Evolutionary conservation across 75 land plant genomes (phyloP).

Genomic region (Chamaecyparis obtusa): DNA sequence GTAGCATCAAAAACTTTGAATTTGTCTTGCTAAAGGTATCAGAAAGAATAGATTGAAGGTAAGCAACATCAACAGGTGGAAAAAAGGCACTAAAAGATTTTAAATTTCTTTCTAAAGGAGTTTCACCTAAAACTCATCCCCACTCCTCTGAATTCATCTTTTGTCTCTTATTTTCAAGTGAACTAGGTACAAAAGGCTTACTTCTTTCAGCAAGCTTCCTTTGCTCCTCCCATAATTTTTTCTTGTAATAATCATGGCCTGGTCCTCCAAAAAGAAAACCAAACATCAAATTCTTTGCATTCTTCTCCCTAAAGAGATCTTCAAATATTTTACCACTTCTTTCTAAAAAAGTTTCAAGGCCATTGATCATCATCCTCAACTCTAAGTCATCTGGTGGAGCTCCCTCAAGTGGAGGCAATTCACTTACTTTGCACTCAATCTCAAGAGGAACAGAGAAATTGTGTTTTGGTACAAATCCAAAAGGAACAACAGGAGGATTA

Average conservation of each 20-base stretch:
- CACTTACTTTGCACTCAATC: constrained; percentile 16
- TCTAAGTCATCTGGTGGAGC: constrained; percentile 74
- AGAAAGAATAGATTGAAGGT: constrained; percentile 37
- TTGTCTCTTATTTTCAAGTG: neutral
- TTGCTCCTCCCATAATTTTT: constrained; percentile 88
- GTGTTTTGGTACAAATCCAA: constrained; percentile 61
- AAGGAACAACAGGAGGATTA: constrained; percentile 76
- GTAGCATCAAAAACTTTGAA: constrained; percentile 6
- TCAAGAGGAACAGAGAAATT: constrained; percentile 60
- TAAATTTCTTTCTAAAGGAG: constrained; percentile 29
- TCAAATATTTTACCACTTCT: constrained; percentile 86
- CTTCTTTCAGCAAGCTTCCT: constrained; percentile 47
- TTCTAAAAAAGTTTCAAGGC: constrained; percentile 82
- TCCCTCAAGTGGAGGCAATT: constrained; percentile 62
- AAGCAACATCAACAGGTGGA: constrained; percentile 31
- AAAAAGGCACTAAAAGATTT: neutral
- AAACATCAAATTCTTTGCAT: constrained; percentile 73
- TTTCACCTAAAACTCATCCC: constrained; percentile 40
- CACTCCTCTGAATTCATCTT: constrained; percentile 28
- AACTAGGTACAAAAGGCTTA: constrained; percentile 7
- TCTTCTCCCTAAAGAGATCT: constrained; percentile 81
- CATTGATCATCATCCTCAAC: constrained; percentile 73
- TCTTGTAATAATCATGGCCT: constrained; percentile 79
- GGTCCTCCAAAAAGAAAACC: constrained; percentile 72
- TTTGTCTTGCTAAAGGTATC: constrained; percentile 36